Base-by-base conservation (phyloP, 441 rosid genomes). In the Adansonia madagascariensis region DNA sequence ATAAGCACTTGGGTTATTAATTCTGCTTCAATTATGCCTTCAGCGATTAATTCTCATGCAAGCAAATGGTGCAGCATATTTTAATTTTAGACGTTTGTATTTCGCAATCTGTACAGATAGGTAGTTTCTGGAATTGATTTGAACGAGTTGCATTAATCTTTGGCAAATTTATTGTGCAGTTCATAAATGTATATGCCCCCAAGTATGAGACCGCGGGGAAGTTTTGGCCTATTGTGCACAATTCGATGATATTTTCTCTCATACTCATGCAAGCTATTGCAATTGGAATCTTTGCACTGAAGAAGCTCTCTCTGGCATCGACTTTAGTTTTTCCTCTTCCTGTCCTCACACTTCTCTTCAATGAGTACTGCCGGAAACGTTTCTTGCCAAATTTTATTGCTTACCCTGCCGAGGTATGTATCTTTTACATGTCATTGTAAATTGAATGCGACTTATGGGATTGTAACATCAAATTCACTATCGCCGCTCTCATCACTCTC, bases 151-250 rank as follows among this genome's bases (percentile, higher is more conserved):
- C 71, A 55, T 55, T 47, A 59, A 78, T 77, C 20, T 44, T 80
- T 39, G 61, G 62, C 9, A 66, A 76, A 15, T 74, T 79, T 44
- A 0, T 68, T 64, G 17, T 87, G 88, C 94, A 95, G 99, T 93
- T 93, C 84, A 71, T 92, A 71, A 90, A 93, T 75, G 98, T 95
- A 14, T 95, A 93, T 82, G 89, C 78, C 7, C 95, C 97, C 8
- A 91, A 84, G 89, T 92, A 91, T 63, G 99, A 95, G 80, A 92
- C 97, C 0, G 99, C 88, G 0, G 99, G 99, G 75, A 89, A 89
- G 83, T 94, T 92, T 85, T 93, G 99, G 99, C 99, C 99, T 3
- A 94, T 89, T 63, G 92, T 89, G 72, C 98, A 95, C 88, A 89
- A 95, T 78, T 89, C 97, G 0, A 89, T 88, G 94, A 89, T 95